Percentiles rank a stretch among this genome's conserved stretches.
Conservation (phyloP, 768 basidiomycete species). For the Sporobolomyces phaffii region DNA sequence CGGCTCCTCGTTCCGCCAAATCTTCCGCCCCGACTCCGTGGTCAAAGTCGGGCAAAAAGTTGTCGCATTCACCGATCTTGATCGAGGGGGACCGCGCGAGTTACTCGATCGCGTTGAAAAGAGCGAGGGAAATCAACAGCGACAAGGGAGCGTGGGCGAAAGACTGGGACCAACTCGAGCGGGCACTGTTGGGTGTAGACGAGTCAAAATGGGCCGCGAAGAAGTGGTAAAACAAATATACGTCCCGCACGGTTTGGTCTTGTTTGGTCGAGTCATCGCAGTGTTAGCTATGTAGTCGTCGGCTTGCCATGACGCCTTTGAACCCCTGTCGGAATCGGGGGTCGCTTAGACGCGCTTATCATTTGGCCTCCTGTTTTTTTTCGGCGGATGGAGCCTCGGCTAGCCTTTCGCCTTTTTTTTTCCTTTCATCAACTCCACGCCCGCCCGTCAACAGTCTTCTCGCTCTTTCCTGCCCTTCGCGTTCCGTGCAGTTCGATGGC, state of each 20-base stretch:
- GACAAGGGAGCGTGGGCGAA: constrained; percentile 23
- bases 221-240: no score
- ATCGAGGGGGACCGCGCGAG: constrained; percentile 24
- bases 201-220: constrained; percentile 10
- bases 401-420: neutral
- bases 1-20: neutral
- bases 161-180: constrained; percentile 35
- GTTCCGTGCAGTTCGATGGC: neutral
- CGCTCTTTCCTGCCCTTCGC: neutral
- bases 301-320: neutral
- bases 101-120: constrained; percentile 19
- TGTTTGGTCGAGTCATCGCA: no score
- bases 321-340: neutral
- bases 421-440: neutral
- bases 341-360: neutral
- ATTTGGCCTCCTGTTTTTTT: neutral
- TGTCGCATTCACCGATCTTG: constrained; percentile 27
- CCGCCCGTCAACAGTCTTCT: neutral
- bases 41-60: neutral
- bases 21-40: neutral
- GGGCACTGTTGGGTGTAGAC: constrained; percentile 20
- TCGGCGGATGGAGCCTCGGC: neutral
- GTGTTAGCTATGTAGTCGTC: no score
- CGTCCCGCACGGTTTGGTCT: no score
- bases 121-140: neutral